Base-by-base conservation (phyloP, 129 eudicot genomes). In the Tagetes erecta region DNA sequence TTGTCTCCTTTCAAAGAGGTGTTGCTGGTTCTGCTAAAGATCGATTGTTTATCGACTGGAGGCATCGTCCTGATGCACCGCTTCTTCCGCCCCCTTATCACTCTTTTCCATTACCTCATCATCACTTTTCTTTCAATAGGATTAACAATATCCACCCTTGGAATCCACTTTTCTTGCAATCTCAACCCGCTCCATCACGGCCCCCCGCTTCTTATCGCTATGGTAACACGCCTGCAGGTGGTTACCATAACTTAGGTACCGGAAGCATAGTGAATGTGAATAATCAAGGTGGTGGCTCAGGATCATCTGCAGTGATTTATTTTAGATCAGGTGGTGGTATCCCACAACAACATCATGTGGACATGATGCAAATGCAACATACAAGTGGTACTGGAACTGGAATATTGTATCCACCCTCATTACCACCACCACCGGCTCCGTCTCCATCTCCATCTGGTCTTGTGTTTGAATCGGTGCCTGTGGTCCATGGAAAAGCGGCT, bases 391-490 rank as follows among this genome's bases (percentile, higher is more conserved):
- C 58, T 58, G 65, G 65, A 62, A 62, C 12, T 36, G 44, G 67
- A 62, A 62, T 10, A 76, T 67, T 64, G 40, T 78, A 81, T 70
- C 81, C 74, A n/a, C 76, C 76, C 9, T 59, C 60, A 30, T 10
- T 45, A 38, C 57, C 75, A 3, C 80, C 83, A 31, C 27, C 70
- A 30, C 79, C 67, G 3, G 36, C 57, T 78, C 84, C 86, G 14
- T 4, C 70, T 20, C 70, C 73, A 5, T 12, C 70, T 62, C 67
- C 31, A 62, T 62, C 67, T 0, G 42, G 44, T 36, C 45, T 62
- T 80, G 96, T 89, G n/a, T 87, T 78, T 55, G 96, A 93, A 35
- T 90, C 96, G 74, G 98, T 93, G 51, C 98, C 98, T 10, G 96
- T 93, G 83, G 97, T 87, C 68, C 96, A 93, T 49, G 97, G 92